These are phyloP conservation scores for Cardiosporidium cionae DNA, from an alignment of 169 alveolate species.

Conservation along the genomic window DNA sequence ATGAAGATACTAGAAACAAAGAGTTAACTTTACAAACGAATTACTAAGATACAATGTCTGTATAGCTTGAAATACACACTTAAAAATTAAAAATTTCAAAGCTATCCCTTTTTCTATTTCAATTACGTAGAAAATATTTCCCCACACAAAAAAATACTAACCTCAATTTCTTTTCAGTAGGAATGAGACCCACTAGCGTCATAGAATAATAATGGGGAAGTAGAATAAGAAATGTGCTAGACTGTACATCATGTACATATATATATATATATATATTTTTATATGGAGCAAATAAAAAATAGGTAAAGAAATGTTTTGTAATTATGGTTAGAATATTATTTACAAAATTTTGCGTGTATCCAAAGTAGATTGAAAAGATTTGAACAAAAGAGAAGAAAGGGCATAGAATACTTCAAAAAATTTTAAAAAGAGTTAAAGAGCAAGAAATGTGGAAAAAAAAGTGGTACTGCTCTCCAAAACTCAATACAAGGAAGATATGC, in stretches of 20 bases:
- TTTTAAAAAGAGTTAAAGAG: neutral
- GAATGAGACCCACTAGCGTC: constrained; percentile 44
- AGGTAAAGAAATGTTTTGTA: neutral
- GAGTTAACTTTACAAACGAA: no score
- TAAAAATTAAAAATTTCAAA: no score
- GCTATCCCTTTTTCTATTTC: no score
- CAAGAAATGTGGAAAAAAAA: neutral
- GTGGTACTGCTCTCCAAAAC: neutral
- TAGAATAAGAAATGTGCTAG: constrained; percentile 45
- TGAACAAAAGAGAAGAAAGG: neutral
- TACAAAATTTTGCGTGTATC: no score
- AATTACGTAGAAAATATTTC: no score
- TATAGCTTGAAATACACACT: no score
- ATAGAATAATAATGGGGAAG: constrained; percentile 52
- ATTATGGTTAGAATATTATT: no score
- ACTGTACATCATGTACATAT: constrained; percentile 1
- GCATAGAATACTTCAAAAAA: neutral
- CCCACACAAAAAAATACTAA: no score
- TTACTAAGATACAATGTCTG: no score
- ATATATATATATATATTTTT: neutral
- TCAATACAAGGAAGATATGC: neutral
- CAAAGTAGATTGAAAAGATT: neutral
- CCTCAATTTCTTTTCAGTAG: constrained; percentile 30
- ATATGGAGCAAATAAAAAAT: neutral
- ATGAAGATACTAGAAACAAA: no score